Evolutionary conservation across 2,329 filamentous ascomycete species (phyloP), one percentile per base, ranked within the genome.

Genomic region (Aureobasidium sp.): DNA sequence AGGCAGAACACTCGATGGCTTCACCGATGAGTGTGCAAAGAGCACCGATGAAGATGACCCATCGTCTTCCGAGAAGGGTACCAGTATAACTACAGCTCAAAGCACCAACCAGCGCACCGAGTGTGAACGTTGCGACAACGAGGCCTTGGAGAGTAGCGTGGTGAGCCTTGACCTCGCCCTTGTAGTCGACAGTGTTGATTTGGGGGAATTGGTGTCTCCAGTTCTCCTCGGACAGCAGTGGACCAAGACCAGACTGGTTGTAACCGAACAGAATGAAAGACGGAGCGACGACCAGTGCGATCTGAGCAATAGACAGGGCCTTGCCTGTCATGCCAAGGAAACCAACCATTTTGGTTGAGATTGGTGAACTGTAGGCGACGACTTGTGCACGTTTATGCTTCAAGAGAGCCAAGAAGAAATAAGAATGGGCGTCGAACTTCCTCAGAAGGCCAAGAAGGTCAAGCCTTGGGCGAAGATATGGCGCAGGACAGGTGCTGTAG

Each of bases 231-330:
- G 77, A 71, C 63, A 78, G 67, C n/a, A 82, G 71, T 15, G 79
- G 78, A 48, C 79, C 79, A n/a, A 78, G 73, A 51, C 77, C 78
- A 53, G 77, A 77, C 67, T 81, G 78, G 67, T 82, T 81, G 72
- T 81, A 82, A 58, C 80, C 80, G 66, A 79, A 81, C 52, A 79
- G 72, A 60, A 80, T 75, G 63, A 80, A 80, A 20, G 75, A 69
- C 7, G 75, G 75, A 50, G 73, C 63, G 60, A 75, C 74, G 41
- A 77, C 71, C 48, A 76, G 67, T 64, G 74, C 57, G 27, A 75
- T 71, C 67, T 75, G 67, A 36, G 64, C 61, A 7, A 67, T 42
- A 42, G 68, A 63, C 58, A 70, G 64, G 51, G 65, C 64, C 36
- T 61, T 66, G 34, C 68, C 68, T 29, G 56, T 66, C 51, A 67